A percentile compares a stretch with the other conserved stretches of the same genome.
phyloP scores from a whole-genome alignment of 495 filamentous ascomycete species.

The Coniosporium apollinis region DNA sequence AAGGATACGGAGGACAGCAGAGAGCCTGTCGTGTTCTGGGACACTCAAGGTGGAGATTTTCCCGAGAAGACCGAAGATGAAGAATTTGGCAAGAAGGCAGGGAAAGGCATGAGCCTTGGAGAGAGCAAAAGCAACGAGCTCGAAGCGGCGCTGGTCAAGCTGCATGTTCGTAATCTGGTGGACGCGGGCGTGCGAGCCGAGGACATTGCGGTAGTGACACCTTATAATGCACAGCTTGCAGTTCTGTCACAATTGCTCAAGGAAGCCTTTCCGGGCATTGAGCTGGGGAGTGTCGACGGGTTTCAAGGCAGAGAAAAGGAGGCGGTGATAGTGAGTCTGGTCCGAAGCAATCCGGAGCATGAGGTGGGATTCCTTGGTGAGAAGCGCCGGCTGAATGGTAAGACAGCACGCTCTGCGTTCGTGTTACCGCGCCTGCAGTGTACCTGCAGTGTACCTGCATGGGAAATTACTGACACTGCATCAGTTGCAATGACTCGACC shows the following conservation, averaged over 20 bases:
- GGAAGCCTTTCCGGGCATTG: conserved; percentile 63
- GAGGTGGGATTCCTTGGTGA: conserved; percentile 94
- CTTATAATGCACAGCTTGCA: conserved; percentile 81
- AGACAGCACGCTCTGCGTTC: conserved; percentile 19
- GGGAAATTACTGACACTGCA: neutral
- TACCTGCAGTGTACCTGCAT: conserved; percentile 3
- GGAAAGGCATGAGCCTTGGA: conserved; percentile 36
- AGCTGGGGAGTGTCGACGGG: conserved; percentile 87
- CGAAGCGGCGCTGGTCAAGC: conserved; percentile 65
- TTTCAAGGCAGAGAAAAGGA: conserved; percentile 98
- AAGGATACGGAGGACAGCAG: conserved; percentile 70
- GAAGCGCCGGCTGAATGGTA: conserved; percentile 80
- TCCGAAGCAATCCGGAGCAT: conserved; percentile 69
- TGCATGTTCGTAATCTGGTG: conserved; percentile 60
- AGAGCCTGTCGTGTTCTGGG: conserved; percentile 82
- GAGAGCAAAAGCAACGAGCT: conserved; percentile 91
- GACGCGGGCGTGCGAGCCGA: conserved; percentile 58
- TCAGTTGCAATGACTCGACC: conserved; percentile 90
- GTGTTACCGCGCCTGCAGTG: too few species aligned
- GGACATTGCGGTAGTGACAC: conserved; percentile 86
- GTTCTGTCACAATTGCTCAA: conserved; percentile 58
- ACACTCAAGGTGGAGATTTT: conserved; percentile 90
- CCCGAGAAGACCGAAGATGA: conserved; percentile 25
- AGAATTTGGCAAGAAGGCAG: conserved; percentile 32
- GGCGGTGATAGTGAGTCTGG: conserved; percentile 76